A percentile compares a stretch with the other conserved stretches of the same genome.
phyloP scores from a whole-genome alignment of 2,329 filamentous ascomycete species.

The Arthrobotrys musiformis region DNA sequence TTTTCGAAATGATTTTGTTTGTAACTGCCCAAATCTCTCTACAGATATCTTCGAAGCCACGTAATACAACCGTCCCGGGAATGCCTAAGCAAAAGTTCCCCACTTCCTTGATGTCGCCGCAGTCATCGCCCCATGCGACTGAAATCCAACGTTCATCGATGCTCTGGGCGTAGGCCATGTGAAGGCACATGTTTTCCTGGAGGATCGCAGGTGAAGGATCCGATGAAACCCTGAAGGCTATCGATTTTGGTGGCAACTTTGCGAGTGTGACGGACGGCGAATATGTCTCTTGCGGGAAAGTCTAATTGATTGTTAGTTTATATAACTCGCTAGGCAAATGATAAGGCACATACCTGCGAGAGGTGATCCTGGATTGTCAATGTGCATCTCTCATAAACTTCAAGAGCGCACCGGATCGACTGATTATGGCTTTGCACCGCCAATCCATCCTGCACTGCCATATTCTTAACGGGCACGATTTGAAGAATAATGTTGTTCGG shows the following conservation, averaged over 20 bases:
- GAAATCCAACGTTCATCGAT: conserved; percentile 81
- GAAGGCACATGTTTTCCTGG: conserved; percentile 81
- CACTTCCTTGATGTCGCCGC: conserved; percentile 77
- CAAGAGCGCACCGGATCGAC: conserved; percentile 73
- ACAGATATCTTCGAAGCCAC: conserved; percentile 72
- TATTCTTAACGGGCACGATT: conserved; percentile 74
- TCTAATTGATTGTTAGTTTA: conserved; percentile 63
- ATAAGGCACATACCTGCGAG: conserved; percentile 28
- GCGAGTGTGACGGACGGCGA: conserved; percentile 79
- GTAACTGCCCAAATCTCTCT: conserved; percentile 83
- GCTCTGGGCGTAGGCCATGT: conserved; percentile 81
- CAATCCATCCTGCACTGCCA: conserved; percentile 73
- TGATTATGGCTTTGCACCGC: conserved; percentile 72
- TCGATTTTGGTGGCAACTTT: conserved; percentile 73
- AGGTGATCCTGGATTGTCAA: conserved; percentile 61
- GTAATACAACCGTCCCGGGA: conserved; percentile 68
- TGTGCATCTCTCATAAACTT: conserved; percentile 80
- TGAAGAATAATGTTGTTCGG: conserved; percentile 79
- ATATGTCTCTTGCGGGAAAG: conserved; percentile 67
- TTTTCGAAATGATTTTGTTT: conserved; percentile 74
- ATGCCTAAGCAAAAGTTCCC: conserved; percentile 77
- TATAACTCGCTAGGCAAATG: conserved; percentile 22
- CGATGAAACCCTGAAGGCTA: conserved; percentile 78
- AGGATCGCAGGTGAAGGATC: conserved; percentile 78
- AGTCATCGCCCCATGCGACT: conserved; percentile 82